Percentiles rank a stretch among this genome's conserved stretches.
Evolutionary conservation across 306 rosid genomes (phyloP).

Genomic region (Acacia crassicarpa): DNA sequence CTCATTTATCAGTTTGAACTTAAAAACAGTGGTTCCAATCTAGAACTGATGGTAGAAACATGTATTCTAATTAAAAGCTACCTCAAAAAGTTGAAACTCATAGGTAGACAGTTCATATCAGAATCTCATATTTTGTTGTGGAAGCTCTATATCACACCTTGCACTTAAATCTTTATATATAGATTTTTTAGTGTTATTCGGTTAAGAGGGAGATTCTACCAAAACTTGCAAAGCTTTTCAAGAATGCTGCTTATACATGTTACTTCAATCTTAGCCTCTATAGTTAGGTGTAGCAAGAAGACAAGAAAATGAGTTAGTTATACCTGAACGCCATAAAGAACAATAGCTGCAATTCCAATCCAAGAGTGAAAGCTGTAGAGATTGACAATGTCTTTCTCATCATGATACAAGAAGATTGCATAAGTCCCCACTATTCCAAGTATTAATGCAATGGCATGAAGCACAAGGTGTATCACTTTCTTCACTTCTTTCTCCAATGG

Average conservation of each 20-base stretch:
- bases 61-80: not conserved
- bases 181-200: no score
- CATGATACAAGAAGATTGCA: slow-evolving; percentile 76
- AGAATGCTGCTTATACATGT: not conserved
- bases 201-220: no score
- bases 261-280: not conserved
- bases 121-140: not conserved
- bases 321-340: slow-evolving; percentile 85
- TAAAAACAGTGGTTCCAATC: not conserved
- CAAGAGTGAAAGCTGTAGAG: slow-evolving; percentile 92
- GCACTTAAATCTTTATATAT: no score
- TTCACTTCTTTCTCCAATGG: slow-evolving; percentile 72
- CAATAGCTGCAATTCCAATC: slow-evolving; percentile 79
- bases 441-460: slow-evolving; percentile 65
- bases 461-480: slow-evolving; percentile 72
- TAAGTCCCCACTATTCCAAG: slow-evolving; percentile 72
- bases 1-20: no score
- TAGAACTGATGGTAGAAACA: not conserved
- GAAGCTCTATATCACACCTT: not conserved
- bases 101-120: not conserved
- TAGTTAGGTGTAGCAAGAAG: not conserved
- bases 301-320: slow-evolving; percentile 4
- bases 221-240: not conserved
- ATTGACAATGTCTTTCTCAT: slow-evolving; percentile 72
- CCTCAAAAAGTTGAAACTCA: not conserved